Evolutionary conservation across 1,284 basidiomycete genomes (phyloP), one percentile per base, ranked within the genome.

Genomic region (Apiotrichum siamense): DNA sequence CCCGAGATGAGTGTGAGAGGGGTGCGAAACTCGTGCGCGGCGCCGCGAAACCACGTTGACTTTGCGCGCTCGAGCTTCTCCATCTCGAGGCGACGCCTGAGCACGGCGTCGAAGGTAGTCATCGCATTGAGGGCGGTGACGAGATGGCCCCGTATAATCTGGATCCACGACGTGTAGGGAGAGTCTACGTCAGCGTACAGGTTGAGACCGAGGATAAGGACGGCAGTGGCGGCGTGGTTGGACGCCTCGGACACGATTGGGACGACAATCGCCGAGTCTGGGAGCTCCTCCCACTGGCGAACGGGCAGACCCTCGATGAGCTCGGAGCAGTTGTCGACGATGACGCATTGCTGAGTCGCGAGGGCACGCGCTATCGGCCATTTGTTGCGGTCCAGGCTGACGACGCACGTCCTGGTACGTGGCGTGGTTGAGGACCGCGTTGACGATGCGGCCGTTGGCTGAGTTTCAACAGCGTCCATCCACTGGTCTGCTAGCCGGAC

Each of bases 201-300:
- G 56, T 75, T 75, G 33, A 75, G 62, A 17, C 76, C 75, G n/a
- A 77, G 55, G 38, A 77, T 65, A 31, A 76, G 41, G n/a, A 76
- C 68, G 0, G 64, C 67, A 0, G 68, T 62, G 1, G 59, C 36
- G 26, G 24, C 21, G 33, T 26, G 33, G 26, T 32, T 11, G 31
- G 12, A 13, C 2, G 36, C 13, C 18, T 52, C 49, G 24, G 27
- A 24, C 5, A 18, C 33, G 26, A 55, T 41, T 6, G 54, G 54
- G 7, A 55, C 18, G 17, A 51, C 40, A 9, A 55, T 21, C 4
- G 54, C 54, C 7, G 29, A 13, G 24, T 62, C 55, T 0, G 73
- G 68, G 6, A 72, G 57, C 20, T 66, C 58, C 15, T 68, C 69
- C 74, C 74, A 76, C 5, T 65, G 66, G 10, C 70, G 58, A n/a